A percentile compares a stretch with the other conserved stretches of the same genome.
Evolutionary conservation across 345 rosid genomes (phyloP).

Genomic region (Citrus cavaleriei): DNA sequence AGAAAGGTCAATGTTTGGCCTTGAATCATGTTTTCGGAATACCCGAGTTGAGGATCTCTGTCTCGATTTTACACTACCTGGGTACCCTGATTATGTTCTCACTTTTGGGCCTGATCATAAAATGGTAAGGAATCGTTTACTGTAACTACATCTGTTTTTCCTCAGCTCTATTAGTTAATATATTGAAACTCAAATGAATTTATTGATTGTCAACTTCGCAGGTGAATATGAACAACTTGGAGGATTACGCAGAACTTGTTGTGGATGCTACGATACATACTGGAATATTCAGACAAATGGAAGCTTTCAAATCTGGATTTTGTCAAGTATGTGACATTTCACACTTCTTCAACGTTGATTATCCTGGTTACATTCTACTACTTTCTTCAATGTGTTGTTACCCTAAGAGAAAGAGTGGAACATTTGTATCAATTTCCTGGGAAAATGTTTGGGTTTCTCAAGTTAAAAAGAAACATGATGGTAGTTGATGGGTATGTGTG

Average conservation of each 20-base stretch:
- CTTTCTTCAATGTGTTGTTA: background rate
- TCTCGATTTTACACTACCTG: constrained; percentile 83
- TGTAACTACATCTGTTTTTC: background rate
- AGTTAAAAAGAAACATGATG: background rate
- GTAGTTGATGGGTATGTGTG: background rate
- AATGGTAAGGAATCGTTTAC: constrained; percentile 34
- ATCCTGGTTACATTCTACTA: background rate
- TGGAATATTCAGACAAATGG: constrained; percentile 79
- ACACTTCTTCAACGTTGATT: background rate
- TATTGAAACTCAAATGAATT: background rate
- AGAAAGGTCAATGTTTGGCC: constrained; percentile 23
- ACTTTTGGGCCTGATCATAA: constrained; percentile 33
- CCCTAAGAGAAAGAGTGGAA: background rate
- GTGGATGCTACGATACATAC: constrained; percentile 70
- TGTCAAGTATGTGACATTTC: constrained; percentile 43
- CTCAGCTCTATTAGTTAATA: background rate
- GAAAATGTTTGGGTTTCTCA: background rate
- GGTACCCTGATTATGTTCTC: constrained; percentile 68
- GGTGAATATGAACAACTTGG: constrained; percentile 77
- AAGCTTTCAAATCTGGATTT: constrained; percentile 91
- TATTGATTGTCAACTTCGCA: constrained; percentile 18
- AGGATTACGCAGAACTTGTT: constrained; percentile 57
- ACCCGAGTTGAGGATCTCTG: constrained; percentile 72
- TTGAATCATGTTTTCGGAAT: constrained; percentile 52
- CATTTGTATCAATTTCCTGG: background rate